Base-by-base conservation (phyloP, 2,329 filamentous ascomycete species). In the Botrytis tulipae region DNA sequence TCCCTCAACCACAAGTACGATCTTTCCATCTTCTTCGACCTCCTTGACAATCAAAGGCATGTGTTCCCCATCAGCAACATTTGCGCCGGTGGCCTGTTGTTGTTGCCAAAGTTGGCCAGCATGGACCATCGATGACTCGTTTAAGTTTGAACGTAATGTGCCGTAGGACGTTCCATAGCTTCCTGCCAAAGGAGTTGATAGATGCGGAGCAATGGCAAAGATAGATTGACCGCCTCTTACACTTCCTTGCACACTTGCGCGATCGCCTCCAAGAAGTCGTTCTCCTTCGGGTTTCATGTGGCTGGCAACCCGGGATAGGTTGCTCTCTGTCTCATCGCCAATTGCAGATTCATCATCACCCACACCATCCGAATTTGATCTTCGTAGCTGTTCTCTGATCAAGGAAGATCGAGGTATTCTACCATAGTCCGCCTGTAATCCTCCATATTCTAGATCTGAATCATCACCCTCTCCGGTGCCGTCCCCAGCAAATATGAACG, bases 21-120 rank as follows among this genome's bases (percentile, higher is more conserved):
- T 88, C 80, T 92, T 94, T 60, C 96, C 94, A 77, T 96, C 94
- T 78, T 96, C 93, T 81, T 97, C 93, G 20, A 97, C 88, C 82
- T 95, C 92, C 83, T 94, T 95, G 71, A 98, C 91, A n/a, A 97
- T 84, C 72, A 98, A 87, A 2, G 93, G 93, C 77, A 93, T 90
- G 46, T 88, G 85, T 78, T 92, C 91, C 42, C 87, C 87, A 75
- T 89, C 88, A 0, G 85, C 82, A 32, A 84, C 78, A n/a, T 82
- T 82, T 20, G 82, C 83, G 8, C 82, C 81, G 57, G 78, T 77
- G 60, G 78, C 77, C 75, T 85, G 83, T 76, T 87, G 85, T 77
- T 87, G 84, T 71, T 82, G 83, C 86, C 86, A 87, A 73, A 87
- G 75, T n/a, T 86, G 83, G 1, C 83, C 86, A 10, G 86, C 86